Conservation (phyloP, 31 red algal genomes). For the Odonthalia washingtoniensis region DNA sequence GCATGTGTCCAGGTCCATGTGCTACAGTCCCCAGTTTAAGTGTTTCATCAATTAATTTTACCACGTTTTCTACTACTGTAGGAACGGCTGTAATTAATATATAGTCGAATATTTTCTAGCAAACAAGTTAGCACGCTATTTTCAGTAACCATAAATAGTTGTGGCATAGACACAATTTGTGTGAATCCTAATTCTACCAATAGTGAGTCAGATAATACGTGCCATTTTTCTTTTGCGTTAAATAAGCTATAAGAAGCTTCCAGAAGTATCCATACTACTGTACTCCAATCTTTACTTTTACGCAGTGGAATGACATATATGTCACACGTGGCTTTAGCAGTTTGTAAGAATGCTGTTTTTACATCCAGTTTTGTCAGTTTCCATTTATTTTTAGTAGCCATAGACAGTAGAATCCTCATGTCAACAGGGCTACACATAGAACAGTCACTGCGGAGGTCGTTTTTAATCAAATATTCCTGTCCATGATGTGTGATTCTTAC, state of each 20-base stretch:
- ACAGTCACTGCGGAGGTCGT: too few relatives aligned
- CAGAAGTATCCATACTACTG: constrained; percentile 8
- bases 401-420: constrained; percentile 34
- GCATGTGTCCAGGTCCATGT: too few relatives aligned
- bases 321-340: not conserved
- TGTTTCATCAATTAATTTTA: too few relatives aligned
- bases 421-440: too few relatives aligned
- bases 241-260: constrained; percentile 17
- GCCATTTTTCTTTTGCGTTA: constrained; percentile 24
- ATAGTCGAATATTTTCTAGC: too few relatives aligned
- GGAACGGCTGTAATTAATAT: too few relatives aligned
- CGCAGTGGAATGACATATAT: constrained; percentile 12
- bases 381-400: not conserved
- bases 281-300: not conserved
- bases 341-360: constrained; percentile 10
- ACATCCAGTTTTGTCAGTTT: constrained; percentile 19
- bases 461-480: too few relatives aligned
- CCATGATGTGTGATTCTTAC: too few relatives aligned
- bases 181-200: not conserved
- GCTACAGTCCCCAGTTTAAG: too few relatives aligned
- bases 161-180: not conserved
- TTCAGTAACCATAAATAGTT: not conserved
- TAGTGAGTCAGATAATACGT: not conserved
- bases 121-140: too few relatives aligned
- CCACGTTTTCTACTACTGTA: too few relatives aligned